A percentile compares a stretch with the other conserved stretches of the same genome.
Conservation (phyloP, 1,284 basidiomycete species). For the Austropuccinia psidii region DNA sequence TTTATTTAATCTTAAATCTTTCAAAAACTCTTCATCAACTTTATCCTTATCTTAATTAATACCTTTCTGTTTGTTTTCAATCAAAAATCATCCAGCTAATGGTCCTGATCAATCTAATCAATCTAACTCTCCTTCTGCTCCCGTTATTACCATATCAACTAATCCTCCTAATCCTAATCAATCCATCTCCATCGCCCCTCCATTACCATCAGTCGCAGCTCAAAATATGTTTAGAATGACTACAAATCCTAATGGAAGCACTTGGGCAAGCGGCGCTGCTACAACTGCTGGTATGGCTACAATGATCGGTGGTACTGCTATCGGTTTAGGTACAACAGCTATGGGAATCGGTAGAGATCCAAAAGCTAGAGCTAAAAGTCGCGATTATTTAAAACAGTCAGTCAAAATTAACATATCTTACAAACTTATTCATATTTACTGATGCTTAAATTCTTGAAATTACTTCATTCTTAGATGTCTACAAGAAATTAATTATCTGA, state of each 20-base stretch:
- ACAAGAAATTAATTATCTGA: slow-evolving; percentile 95
- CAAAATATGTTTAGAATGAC: slow-evolving; percentile 43
- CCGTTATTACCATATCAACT: too few relatives aligned
- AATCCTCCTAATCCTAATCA: not conserved
- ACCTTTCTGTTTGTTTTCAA: not conserved
- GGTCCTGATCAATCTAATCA: not conserved
- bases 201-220: slow-evolving; percentile 23
- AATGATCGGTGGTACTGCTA: slow-evolving; percentile 43
- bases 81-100: not conserved
- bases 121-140: not conserved
- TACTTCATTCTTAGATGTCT: slow-evolving; percentile 59
- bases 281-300: slow-evolving; percentile 56
- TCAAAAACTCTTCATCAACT: not conserved
- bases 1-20: not conserved
- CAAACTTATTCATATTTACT: not conserved
- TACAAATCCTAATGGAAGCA: not conserved
- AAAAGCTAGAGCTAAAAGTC: slow-evolving; percentile 82
- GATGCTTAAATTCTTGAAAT: not conserved
- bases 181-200: slow-evolving; percentile 30
- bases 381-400: slow-evolving; percentile 95
- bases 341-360: slow-evolving; percentile 69
- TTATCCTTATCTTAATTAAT: not conserved
- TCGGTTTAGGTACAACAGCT: slow-evolving; percentile 52
- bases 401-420: slow-evolving; percentile 45
- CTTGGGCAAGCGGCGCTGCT: slow-evolving; percentile 10